A percentile compares a stretch with the other conserved stretches of the same genome.
These are phyloP conservation scores for Wallacemonas sp. DNA, from an alignment of 208 protist genomes.

Conservation along the genomic window DNA sequence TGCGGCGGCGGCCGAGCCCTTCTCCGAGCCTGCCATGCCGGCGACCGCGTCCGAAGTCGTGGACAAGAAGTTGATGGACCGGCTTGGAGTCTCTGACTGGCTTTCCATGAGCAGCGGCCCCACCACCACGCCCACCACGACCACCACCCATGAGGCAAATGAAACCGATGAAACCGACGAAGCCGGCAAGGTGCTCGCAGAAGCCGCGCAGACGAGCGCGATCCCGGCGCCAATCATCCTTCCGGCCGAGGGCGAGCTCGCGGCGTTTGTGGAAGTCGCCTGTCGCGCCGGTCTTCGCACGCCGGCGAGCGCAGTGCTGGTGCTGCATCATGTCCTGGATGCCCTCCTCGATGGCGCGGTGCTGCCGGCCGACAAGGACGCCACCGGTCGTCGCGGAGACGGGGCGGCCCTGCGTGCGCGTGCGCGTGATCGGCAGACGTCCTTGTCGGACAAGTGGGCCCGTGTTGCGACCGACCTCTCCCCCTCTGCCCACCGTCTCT, in stretches of 20 bases:
- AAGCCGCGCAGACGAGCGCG: neutral
- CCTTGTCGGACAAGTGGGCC: neutral
- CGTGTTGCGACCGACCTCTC: neutral
- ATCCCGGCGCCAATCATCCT: neutral
- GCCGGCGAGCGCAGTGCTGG: slow-evolving; percentile 7
- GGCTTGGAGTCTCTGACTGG: slow-evolving; percentile 3
- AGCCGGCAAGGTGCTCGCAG: no score
- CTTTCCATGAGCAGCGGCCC: neutral
- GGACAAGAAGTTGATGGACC: slow-evolving; percentile 9
- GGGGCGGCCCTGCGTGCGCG: neutral
- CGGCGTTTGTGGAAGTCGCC: slow-evolving; percentile 6
- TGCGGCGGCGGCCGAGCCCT: no score
- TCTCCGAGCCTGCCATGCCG: neutral
- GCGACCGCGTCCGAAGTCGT: neutral
- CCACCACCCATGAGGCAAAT: no score
- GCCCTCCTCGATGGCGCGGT: slow-evolving; percentile 6
- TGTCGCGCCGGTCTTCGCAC: slow-evolving; percentile 12
- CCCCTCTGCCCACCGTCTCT: neutral
- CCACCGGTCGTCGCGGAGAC: neutral
- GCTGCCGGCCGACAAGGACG: neutral
- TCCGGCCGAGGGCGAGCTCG: neutral
- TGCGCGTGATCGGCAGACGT: neutral
- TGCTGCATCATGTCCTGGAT: slow-evolving; percentile 15
- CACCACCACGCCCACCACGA: neutral
- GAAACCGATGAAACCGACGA: no score